A percentile compares a stretch with the other conserved stretches of the same genome.
Evolutionary conservation across 768 basidiomycete genomes (phyloP).

Genomic region (Lentinula boryana): DNA sequence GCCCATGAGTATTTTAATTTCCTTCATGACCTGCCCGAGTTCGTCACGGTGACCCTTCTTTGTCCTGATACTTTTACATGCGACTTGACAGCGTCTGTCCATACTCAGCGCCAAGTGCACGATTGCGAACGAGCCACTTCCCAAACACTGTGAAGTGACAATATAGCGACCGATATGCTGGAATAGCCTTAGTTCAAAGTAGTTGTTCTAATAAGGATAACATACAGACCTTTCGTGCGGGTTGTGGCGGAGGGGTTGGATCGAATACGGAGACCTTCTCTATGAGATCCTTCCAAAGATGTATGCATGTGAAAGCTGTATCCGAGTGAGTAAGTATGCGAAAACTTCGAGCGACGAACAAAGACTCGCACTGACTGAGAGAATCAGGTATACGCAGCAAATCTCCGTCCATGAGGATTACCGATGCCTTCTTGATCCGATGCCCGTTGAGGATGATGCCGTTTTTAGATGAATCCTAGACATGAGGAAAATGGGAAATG

Average conservation of each 20-base stretch:
- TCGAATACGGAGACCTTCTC: conserved; percentile 56
- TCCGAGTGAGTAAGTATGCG: background rate
- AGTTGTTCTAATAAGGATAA: background rate
- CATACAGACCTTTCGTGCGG: conserved; percentile 44
- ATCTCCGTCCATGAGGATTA: conserved; percentile 78
- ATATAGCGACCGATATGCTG: conserved; percentile 63
- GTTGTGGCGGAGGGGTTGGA: conserved; percentile 49
- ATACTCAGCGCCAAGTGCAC: conserved; percentile 75
- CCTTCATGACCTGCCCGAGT: conserved; percentile 67
- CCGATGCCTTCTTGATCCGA: conserved; percentile 56
- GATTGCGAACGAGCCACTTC: conserved; percentile 76
- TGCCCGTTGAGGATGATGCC: conserved; percentile 69
- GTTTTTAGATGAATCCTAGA: conserved; percentile 72
- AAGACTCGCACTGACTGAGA: conserved; percentile 33
- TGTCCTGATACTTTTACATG: conserved; percentile 75
- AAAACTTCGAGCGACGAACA: background rate
- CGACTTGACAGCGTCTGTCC: conserved; percentile 61
- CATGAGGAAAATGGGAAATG: background rate
- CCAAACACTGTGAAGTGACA: conserved; percentile 76
- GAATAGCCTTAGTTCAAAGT: background rate
- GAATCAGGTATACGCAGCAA: conserved; percentile 61
- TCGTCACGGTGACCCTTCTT: conserved; percentile 42
- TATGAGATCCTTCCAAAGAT: conserved; percentile 46
- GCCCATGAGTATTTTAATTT: conserved; percentile 66
- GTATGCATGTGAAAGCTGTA: conserved; percentile 61